Percentiles rank a stretch among this genome's conserved stretches.
Conservation (phyloP, 2,329 filamentous ascomycete genomes). For the Acrodontium crateriforme region DNA sequence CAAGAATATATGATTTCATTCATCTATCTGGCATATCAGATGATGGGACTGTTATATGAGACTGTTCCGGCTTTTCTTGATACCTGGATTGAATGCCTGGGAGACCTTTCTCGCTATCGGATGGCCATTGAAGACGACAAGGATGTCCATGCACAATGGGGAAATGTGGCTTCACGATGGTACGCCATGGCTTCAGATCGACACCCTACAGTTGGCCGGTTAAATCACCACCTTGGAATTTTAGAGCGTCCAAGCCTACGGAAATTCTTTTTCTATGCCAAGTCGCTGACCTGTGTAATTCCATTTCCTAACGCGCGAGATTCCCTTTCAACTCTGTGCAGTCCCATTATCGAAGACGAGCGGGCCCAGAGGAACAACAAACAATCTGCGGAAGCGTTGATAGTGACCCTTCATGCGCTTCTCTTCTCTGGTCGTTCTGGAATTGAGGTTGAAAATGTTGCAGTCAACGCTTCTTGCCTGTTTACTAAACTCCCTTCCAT, state of each 20-base stretch:
- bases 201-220: conserved; percentile 57
- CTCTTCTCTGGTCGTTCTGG: conserved; percentile 42
- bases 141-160: conserved; percentile 58
- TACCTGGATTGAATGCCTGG: conserved; percentile 88
- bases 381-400: conserved; percentile 41
- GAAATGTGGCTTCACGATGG: conserved; percentile 66
- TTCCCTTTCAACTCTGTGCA: conserved; percentile 55
- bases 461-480: conserved; percentile 36
- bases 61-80: conserved; percentile 71
- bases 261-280: conserved; percentile 60
- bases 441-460: conserved; percentile 34
- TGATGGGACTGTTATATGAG: conserved; percentile 78
- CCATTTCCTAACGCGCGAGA: conserved; percentile 57
- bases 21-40: conserved; percentile 77
- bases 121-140: conserved; percentile 89
- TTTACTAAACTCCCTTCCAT: conserved; percentile 44
- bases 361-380: conserved; percentile 20
- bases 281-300: conserved; percentile 53
- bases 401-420: conserved; percentile 47
- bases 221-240: conserved; percentile 83
- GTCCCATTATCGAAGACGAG: conserved; percentile 30
- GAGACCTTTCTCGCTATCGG: conserved; percentile 69
- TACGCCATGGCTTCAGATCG: conserved; percentile 71
- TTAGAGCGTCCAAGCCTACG: conserved; percentile 56
- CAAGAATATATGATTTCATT: conserved; percentile 85